Conservation (phyloP, 2,329 filamentous ascomycete species). For the Xylariaceae sp. region DNA sequence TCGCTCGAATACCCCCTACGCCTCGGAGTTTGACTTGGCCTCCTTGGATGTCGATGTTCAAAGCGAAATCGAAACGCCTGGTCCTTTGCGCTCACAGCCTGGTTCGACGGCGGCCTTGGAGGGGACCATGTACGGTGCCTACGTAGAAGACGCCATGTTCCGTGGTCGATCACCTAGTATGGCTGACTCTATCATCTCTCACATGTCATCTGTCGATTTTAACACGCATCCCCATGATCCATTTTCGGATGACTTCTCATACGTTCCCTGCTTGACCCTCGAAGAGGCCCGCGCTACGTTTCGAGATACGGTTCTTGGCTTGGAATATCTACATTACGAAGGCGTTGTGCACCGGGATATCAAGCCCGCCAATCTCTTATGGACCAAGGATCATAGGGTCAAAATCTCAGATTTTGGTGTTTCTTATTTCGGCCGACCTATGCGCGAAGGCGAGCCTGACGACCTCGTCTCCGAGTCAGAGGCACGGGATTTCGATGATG, state of each 20-base stretch:
- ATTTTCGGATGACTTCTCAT: slow-evolving; percentile 83
- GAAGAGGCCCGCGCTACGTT: slow-evolving; percentile 80
- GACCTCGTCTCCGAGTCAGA: slow-evolving; percentile 76
- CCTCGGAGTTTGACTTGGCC: slow-evolving; percentile 32
- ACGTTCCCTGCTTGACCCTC: slow-evolving; percentile 89
- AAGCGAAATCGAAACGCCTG: slow-evolving; percentile 49
- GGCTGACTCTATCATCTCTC: slow-evolving; percentile 70
- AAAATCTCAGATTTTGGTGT: slow-evolving; percentile 99
- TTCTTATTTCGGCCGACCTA: slow-evolving; percentile 88
- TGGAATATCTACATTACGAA: slow-evolving; percentile 90
- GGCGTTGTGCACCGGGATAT: slow-evolving; percentile 82
- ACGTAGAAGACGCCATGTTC: slow-evolving; percentile 52
- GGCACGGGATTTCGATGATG: slow-evolving; percentile 82
- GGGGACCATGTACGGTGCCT: slow-evolving; percentile 73
- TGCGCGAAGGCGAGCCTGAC: slow-evolving; percentile 75
- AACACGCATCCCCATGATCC: slow-evolving; percentile 56
- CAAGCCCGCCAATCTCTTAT: slow-evolving; percentile 85
- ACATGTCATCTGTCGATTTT: slow-evolving; percentile 63
- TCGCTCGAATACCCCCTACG: slow-evolving; percentile 29
- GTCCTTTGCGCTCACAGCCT: slow-evolving; percentile 48
- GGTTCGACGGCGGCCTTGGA: slow-evolving; percentile 61
- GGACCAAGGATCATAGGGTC: slow-evolving; percentile 77
- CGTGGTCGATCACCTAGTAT: slow-evolving; percentile 74
- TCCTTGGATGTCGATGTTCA: slow-evolving; percentile 40
- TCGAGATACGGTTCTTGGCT: slow-evolving; percentile 83